Conservation (phyloP, 768 basidiomycete genomes). For the Boletus vermiculosoides region DNA sequence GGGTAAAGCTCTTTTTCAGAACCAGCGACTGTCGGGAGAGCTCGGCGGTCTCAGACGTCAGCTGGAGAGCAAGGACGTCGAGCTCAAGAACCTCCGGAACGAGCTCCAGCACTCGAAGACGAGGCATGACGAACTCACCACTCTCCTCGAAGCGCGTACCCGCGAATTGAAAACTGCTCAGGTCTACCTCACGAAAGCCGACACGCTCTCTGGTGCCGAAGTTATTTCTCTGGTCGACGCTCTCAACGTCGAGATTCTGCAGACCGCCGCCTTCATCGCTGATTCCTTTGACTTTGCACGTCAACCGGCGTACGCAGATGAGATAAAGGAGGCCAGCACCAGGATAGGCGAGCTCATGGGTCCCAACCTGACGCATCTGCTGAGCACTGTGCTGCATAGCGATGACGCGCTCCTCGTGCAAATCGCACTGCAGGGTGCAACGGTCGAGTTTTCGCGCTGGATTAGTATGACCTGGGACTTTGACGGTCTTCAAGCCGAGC, state of each 20-base stretch:
- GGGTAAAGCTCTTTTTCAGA: slow-evolving; percentile 3
- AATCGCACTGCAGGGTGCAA: slow-evolving; percentile 36
- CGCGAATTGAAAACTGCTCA: slow-evolving; percentile 44
- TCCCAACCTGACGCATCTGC: slow-evolving; percentile 22
- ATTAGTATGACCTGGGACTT: slow-evolving; percentile 37
- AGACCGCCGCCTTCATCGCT: slow-evolving; percentile 44
- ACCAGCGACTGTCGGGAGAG: slow-evolving; percentile 19
- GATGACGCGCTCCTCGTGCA: slow-evolving; percentile 42
- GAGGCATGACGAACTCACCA: slow-evolving; percentile 28
- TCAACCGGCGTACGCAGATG: slow-evolving; percentile 15
- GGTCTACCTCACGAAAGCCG: slow-evolving; percentile 43
- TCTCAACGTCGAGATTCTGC: slow-evolving; percentile 50
- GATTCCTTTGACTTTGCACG: slow-evolving; percentile 38
- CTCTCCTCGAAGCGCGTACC: slow-evolving; percentile 34
- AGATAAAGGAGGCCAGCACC: slow-evolving; percentile 29
- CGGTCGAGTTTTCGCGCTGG: slow-evolving; percentile 33
- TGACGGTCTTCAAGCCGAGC: slow-evolving; percentile 31
- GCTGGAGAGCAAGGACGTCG: slow-evolving; percentile 23
- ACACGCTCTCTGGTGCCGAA: slow-evolving; percentile 44
- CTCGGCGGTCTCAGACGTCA: slow-evolving; percentile 18
- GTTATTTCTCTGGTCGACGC: slow-evolving; percentile 39
- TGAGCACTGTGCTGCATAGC: slow-evolving; percentile 24
- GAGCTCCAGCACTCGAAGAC: slow-evolving; percentile 28
- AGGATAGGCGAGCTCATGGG: slow-evolving; percentile 35
- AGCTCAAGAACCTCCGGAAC: slow-evolving; percentile 26